Evolutionary conservation across 73 alveolate genomes (phyloP), one percentile per base, ranked within the genome.

Genomic region (Paramecium tetraurelia): DNA sequence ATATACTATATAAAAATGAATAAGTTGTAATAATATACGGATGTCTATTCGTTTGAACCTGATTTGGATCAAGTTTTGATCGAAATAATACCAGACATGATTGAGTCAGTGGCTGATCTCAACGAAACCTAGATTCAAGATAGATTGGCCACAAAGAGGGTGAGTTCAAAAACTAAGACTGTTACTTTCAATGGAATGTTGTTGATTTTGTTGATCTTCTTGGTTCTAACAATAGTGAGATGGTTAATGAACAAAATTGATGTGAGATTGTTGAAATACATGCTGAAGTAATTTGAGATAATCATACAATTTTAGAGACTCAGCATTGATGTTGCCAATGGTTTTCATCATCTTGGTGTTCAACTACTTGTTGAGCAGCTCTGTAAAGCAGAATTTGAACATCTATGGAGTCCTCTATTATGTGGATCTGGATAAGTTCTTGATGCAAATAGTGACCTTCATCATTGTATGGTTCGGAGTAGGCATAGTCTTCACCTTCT

Each of bases 361-460:
- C 12, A 63, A 63, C 24, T 63, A 63, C 31, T 27, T 33, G 41
- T 63, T 24, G 29, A 63, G 84, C 4, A 63, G 84, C 14, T 63
- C 84, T 2, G 27, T 27, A 1, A 63, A 63, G 4, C 9, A 63
- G 48, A 31, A 63, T 1, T n/a, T 72, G 36, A 72, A 72, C n/a
- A 72, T 72, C 1, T 72, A 72, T 36, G 70, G 72, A 44, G 75
- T 80, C 0, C 35, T 80, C 20, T 40, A 80, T 46, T 80, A 44
- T 46, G 90, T 80, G n/a, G 90, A 80, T 80, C 75, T 80, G 11
- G 90, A 80, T 80, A 80, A 46, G 29, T 48, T 80, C 16, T 35
- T 48, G 7, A 80, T 80, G 90, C n/a, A 44, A 48, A 41, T 43
- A 10, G 50, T 46, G 50, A 41, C 57, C 44, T 80, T 80, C 33